Base-by-base conservation (phyloP, 305 asterid genomes). In the Fraxinus dipetala region DNA sequence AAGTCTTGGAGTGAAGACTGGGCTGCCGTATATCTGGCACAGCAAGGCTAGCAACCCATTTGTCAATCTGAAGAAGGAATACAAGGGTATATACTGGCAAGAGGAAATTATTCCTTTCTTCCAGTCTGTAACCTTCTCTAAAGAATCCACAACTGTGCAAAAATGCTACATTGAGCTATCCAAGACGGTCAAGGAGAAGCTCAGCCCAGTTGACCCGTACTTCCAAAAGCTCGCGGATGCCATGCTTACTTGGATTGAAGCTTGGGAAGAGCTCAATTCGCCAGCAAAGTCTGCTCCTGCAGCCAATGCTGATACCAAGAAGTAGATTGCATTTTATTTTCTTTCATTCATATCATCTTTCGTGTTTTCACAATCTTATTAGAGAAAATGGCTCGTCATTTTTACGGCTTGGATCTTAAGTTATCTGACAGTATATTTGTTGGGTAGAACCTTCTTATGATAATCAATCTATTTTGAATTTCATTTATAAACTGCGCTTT, bases 11-110 rank as follows among this genome's bases (percentile, higher is more conserved):
- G 93, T 90, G 86, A 90, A 90, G 81, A 90, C 93, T 0, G 91
- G 93, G 81, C 85, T 90, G 75, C 93, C 93, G 0, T 90, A 90
- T 43, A 87, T 90, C 81, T 90, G 93, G 93, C 93, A 90, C 89
- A 90, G 91, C 85, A 90, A 90, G 83, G 93, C 93, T 2, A 90
- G 93, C 88, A 87, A 88, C 82, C 93, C 93, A 2, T 90, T 90
- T 78, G 91, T 88, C 56, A 90, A 90, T 74, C 89, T 90, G 86
- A 90, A 85, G 87, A 88, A 88, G 70, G 93, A 90, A 83, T 87
- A 88, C 90, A 90, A 88, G 35, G 91, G 93, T 82, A 85, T 90
- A 1, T 88, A 88, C 87, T 90, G 93, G 93, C 93, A 90, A 74
- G 93, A 90, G 72, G 89, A 90, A 0, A 87, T 90, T 82, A 90